Evolutionary conservation across 202 grass and related monocot species (phyloP).

Genomic region (Digitaria exilis): DNA sequence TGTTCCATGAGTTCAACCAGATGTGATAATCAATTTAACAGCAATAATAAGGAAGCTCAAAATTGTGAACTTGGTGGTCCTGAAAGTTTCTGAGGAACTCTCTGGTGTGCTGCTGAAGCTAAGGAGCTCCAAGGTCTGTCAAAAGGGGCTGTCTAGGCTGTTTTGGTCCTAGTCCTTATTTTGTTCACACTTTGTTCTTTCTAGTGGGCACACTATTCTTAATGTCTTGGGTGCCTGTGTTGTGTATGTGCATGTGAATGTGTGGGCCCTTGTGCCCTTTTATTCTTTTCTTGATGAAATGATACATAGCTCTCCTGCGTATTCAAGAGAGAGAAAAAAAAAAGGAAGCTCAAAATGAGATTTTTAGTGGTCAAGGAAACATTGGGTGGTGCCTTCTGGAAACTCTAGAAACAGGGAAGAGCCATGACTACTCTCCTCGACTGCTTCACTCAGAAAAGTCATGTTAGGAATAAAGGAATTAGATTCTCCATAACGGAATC

Average conservation of each 20-base stretch:
- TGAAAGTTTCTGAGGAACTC: not conserved
- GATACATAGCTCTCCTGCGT: not conserved
- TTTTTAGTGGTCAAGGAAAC: slow-evolving; percentile 12
- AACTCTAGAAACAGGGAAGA: slow-evolving; percentile 16
- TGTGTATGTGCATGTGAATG: not conserved
- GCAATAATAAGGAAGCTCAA: not conserved
- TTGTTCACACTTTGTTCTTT: not conserved
- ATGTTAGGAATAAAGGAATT: not conserved
- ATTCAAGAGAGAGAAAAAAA: not conserved
- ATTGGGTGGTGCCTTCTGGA: not conserved
- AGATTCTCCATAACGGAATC: slow-evolving; percentile 20
- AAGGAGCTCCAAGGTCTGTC: not conserved
- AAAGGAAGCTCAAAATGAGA: not conserved
- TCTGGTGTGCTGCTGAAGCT: not conserved
- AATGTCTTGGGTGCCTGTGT: not conserved
- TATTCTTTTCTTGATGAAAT: not conserved
- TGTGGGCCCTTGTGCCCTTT: not conserved
- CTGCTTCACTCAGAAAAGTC: not conserved
- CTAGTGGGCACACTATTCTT: not conserved
- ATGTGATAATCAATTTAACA: not conserved
- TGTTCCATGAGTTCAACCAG: not conserved
- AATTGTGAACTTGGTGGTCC: not conserved
- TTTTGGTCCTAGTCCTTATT: not conserved
- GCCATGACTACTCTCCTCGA: not conserved
- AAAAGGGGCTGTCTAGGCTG: not conserved